Base-by-base conservation (phyloP, 192 early-diverging fungal species). In the Gamsiella multidivaricata region DNA sequence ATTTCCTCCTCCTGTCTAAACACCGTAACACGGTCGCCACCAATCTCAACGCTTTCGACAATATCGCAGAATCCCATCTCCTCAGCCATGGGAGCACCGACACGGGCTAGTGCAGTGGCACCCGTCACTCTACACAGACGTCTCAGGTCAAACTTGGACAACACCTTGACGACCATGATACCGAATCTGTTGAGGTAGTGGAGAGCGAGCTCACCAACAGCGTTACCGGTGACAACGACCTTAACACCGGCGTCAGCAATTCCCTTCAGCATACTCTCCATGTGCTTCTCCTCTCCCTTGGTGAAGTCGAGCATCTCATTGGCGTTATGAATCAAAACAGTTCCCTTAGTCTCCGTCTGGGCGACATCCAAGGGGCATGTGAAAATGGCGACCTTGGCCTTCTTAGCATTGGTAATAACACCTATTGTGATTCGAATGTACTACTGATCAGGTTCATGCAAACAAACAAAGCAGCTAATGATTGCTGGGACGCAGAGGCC, bases 21-120 rank as follows among this genome's bases (percentile, higher is more conserved):
- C n/a, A 98, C 92, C 12, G 97, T 99, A 67, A 96, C 96, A 59
- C 96, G 91, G 84, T 99, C 96, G 71, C 92, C 91, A 69, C 97
- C 97, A 81, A 99, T 97, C 82, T 99, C 97, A 52, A 96, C 92
- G 33, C 93, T 93, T 79, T 96, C 94, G 28, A 99, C 92, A 82
- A 98, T 87, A 65, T 99, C 97, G 86, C 96, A 98, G 87, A 88
- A 95, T 47, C 97, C 97, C 91, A 98, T 94, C 69, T 99, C 97
- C 87, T 99, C 97, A 25, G 96, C 83, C 74, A 88, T 96, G 29
- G 97, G 97, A 39, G 89, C 94, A 78, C 97, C 93, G 20, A 99
- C 81, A 61, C 97, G 93, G 20, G 97, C 92, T 73, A 99, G 82
- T 8, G 96, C 93, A 15, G 93, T 96, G 33, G 96, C 97, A 3